Conservation (phyloP, 2,329 filamentous ascomycete species). For the Alternaria arborescens region DNA sequence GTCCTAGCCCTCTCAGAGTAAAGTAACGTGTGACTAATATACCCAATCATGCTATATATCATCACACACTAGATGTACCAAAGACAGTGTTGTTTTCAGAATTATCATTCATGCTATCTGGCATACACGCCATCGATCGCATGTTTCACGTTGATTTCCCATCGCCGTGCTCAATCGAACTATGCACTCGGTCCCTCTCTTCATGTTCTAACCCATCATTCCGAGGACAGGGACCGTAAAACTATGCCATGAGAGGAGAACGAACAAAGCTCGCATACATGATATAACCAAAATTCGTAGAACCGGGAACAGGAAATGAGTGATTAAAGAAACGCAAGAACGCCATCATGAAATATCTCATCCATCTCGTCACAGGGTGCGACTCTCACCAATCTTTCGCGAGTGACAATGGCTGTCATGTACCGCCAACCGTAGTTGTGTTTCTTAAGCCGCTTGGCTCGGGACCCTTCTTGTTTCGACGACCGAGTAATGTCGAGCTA, state of each 20-base stretch:
- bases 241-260: constrained; percentile 25
- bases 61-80: not conserved
- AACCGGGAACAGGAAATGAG: constrained; percentile 11
- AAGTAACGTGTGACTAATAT: not conserved
- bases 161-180: constrained; percentile 6
- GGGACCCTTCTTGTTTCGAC: constrained; percentile 63
- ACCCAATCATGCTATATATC: not conserved
- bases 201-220: not conserved
- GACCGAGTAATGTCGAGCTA: constrained; percentile 86
- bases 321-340: constrained; percentile 23
- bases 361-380: constrained; percentile 15
- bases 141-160: not conserved
- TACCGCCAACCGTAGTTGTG: constrained; percentile 48
- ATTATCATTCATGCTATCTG: constrained; percentile 15
- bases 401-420: constrained; percentile 43
- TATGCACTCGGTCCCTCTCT: not conserved
- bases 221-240: constrained; percentile 16
- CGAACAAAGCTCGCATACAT: constrained; percentile 13
- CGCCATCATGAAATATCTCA: constrained; percentile 30
- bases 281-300: constrained; percentile 13
- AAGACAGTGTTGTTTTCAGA: not conserved
- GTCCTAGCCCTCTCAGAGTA: no score
- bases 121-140: not conserved
- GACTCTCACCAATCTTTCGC: constrained; percentile 41
- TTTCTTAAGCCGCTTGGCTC: constrained; percentile 58